These are phyloP conservation scores for Penicillium simplicissimum DNA, from an alignment of 495 filamentous ascomycete genomes.

Conservation along the genomic window DNA sequence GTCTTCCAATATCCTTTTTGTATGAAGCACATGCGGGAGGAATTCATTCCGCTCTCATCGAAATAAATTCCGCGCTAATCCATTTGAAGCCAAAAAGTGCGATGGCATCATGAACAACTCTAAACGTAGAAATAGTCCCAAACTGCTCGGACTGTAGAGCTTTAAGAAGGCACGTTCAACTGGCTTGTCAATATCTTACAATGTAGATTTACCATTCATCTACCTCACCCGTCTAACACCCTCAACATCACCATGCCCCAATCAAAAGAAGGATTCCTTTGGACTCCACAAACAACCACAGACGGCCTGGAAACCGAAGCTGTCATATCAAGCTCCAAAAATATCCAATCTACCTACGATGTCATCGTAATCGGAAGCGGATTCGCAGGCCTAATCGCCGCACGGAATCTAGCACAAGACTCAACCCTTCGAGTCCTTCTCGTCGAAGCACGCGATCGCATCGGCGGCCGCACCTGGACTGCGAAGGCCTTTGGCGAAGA, in stretches of 20 bases:
- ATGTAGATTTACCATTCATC: not conserved
- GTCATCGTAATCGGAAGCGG: not conserved
- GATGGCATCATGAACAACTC: not conserved
- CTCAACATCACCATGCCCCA: not conserved
- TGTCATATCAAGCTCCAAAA: not conserved
- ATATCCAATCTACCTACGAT: not conserved
- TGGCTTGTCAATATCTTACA: not conserved
- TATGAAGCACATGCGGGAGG: not conserved
- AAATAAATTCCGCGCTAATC: not conserved
- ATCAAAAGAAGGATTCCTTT: not conserved
- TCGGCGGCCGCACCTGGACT: not conserved
- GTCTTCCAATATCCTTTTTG: not conserved
- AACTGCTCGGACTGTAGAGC: not conserved
- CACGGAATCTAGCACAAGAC: not conserved
- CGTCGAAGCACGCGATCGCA: not conserved
- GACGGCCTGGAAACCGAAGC: not conserved
- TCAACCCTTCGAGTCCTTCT: not conserved
- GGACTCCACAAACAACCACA: not conserved
- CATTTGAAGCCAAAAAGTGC: not conserved
- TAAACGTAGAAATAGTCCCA: not conserved
- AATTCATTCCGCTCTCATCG: not conserved
- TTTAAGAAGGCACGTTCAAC: not conserved
- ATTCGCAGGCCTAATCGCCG: not conserved
- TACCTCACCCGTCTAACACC: not conserved
- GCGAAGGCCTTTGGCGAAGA: not conserved